Evolutionary conservation across 768 basidiomycete genomes (phyloP).

Genomic region (Mycena metata): DNA sequence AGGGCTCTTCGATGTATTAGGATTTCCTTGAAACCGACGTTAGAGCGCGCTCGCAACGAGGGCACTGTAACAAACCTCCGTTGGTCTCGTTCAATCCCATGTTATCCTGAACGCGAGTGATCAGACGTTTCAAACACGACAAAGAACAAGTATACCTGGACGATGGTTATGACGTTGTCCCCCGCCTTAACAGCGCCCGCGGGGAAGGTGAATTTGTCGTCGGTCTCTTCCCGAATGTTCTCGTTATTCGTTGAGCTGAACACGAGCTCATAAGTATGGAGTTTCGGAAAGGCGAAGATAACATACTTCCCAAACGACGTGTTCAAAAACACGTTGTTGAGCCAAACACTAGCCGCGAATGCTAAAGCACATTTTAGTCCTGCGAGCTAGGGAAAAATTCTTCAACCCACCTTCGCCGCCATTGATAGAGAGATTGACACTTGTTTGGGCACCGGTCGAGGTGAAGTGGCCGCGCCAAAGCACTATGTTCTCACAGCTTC

Average conservation of each 20-base stretch:
- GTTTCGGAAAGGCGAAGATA: not conserved
- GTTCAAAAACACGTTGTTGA: constrained; percentile 78
- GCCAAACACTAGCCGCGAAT: constrained; percentile 87
- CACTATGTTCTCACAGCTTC: constrained; percentile 85
- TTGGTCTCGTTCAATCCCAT: constrained; percentile 81
- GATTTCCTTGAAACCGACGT: constrained; percentile 45
- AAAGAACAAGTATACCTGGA: constrained; percentile 64
- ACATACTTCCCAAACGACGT: constrained; percentile 83
- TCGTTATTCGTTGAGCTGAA: constrained; percentile 75
- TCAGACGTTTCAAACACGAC: not conserved
- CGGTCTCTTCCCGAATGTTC: constrained; percentile 73
- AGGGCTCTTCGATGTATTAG: constrained; percentile 76
- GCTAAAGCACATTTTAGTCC: constrained; percentile 53
- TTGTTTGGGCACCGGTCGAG: constrained; percentile 70
- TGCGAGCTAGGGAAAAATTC: not conserved
- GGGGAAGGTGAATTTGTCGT: constrained; percentile 76
- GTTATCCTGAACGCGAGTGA: constrained; percentile 67
- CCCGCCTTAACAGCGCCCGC: constrained; percentile 62
- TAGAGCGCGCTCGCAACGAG: not conserved
- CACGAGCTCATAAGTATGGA: not conserved
- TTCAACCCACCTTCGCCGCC: constrained; percentile 74
- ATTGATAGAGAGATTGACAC: constrained; percentile 82
- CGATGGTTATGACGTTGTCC: constrained; percentile 84
- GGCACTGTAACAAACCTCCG: constrained; percentile 53
- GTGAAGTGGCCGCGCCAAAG: constrained; percentile 88